Conservation (phyloP, 805 yeast genomes). For the Lipomyces orientalis region DNA sequence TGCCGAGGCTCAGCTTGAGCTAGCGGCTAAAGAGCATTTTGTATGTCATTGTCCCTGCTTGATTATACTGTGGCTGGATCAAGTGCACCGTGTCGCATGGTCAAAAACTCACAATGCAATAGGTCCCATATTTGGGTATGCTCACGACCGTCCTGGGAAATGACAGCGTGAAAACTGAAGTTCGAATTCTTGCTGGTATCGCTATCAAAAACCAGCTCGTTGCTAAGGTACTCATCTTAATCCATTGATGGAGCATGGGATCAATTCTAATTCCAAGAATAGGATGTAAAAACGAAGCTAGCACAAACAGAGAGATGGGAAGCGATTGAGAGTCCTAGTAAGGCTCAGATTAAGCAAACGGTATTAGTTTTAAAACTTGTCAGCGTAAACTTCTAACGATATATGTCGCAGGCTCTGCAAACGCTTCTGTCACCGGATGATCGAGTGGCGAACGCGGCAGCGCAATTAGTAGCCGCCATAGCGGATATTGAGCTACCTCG, state of each 20-base stretch:
- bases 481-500: constrained; percentile 95
- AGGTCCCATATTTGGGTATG: constrained; percentile 63
- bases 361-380: constrained; percentile 36
- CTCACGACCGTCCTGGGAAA: constrained; percentile 75
- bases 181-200: constrained; percentile 88
- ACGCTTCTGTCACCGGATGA: constrained; percentile 70
- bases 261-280: neutral
- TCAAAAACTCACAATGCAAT: neutral
- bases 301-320: constrained; percentile 79
- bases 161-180: constrained; percentile 70
- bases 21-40: constrained; percentile 76
- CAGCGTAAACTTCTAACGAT: neutral
- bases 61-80: neutral
- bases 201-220: constrained; percentile 86
- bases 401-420: constrained; percentile 54
- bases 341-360: constrained; percentile 67
- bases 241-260: neutral
- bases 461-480: constrained; percentile 94
- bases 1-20: constrained; percentile 78
- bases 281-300: constrained; percentile 60
- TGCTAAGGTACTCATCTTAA: constrained; percentile 55
- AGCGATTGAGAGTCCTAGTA: constrained; percentile 58
- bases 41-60: constrained; percentile 43
- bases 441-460: constrained; percentile 84
- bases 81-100: neutral